Evolutionary conservation across 768 basidiomycete species (phyloP).

Genomic region (Daedaleopsis nitida): DNA sequence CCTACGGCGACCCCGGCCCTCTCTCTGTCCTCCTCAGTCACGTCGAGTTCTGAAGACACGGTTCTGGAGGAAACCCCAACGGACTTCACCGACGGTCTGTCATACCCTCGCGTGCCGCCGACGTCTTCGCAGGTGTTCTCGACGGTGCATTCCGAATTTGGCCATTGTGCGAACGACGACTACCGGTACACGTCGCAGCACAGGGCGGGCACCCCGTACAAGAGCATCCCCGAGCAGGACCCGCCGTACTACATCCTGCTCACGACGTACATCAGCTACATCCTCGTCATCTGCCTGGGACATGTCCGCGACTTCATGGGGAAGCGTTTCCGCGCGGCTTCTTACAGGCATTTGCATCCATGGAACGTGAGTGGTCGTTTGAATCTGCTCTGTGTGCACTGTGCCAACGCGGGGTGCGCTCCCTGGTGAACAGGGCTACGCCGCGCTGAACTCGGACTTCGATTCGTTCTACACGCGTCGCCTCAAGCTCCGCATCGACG

Average conservation of each 20-base stretch:
- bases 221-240: conserved; percentile 68
- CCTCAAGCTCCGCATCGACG: conserved; percentile 91
- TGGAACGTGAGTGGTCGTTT: conserved; percentile 62
- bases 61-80: conserved; percentile 50
- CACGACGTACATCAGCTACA: conserved; percentile 91
- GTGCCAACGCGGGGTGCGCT: conserved; percentile 9
- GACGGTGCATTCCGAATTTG: conserved; percentile 89
- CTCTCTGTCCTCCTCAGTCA: conserved; percentile 73
- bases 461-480: conserved; percentile 99
- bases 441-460: conserved; percentile 95
- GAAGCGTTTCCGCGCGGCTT: conserved; percentile 69
- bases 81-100: conserved; percentile 50
- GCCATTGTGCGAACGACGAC: conserved; percentile 79
- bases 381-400: not conserved
- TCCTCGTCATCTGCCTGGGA: conserved; percentile 88
- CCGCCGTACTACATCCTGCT: conserved; percentile 93
- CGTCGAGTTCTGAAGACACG: conserved; percentile 69
- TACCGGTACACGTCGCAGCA: conserved; percentile 74
- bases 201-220: conserved; percentile 48
- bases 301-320: conserved; percentile 96
- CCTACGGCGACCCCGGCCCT: conserved; percentile 70
- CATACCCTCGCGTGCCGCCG: conserved; percentile 65
- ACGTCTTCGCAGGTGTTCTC: conserved; percentile 79
- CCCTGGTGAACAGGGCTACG: conserved; percentile 71
- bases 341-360: conserved; percentile 83